A percentile compares a stretch with the other conserved stretches of the same genome.
These are phyloP conservation scores for Penicillium pancosmium DNA, from an alignment of 495 filamentous ascomycete species.

Conservation along the genomic window DNA sequence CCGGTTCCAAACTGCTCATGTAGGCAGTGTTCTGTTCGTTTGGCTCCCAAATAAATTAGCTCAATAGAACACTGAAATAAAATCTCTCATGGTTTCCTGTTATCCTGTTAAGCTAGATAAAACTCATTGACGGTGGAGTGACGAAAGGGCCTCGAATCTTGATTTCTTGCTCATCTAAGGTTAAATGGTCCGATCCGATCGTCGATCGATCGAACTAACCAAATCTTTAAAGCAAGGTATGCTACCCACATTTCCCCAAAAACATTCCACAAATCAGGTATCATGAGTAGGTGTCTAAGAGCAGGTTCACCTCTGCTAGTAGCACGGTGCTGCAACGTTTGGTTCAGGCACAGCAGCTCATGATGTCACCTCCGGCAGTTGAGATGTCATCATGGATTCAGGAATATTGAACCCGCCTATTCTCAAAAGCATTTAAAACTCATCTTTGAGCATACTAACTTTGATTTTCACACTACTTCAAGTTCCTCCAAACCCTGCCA, in stretches of 20 bases:
- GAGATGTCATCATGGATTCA: not conserved
- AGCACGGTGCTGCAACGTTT: too few species aligned
- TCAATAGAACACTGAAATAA: too few species aligned
- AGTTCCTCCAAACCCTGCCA: too few species aligned
- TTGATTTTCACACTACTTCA: too few species aligned
- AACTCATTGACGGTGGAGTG: not conserved
- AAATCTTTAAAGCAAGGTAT: not conserved
- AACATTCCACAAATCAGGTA: not conserved
- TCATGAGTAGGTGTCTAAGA: not conserved
- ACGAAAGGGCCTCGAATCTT: not conserved
- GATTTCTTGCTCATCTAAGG: not conserved
- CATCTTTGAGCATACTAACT: too few species aligned
- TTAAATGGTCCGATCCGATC: not conserved
- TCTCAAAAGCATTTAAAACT: not conserved
- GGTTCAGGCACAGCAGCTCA: not conserved
- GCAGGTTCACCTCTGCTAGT: too few species aligned
- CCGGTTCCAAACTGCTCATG: too few species aligned
- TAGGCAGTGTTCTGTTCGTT: too few species aligned
- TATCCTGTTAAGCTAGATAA: not conserved
- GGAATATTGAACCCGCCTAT: not conserved
- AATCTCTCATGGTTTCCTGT: too few species aligned
- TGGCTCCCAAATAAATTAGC: too few species aligned
- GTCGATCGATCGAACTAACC: not conserved
- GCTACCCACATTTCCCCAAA: not conserved
- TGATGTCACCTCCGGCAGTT: not conserved